Evolutionary conservation across 1,284 basidiomycete species (phyloP), one percentile per base, ranked within the genome.

Genomic region (Irpex sp.): DNA sequence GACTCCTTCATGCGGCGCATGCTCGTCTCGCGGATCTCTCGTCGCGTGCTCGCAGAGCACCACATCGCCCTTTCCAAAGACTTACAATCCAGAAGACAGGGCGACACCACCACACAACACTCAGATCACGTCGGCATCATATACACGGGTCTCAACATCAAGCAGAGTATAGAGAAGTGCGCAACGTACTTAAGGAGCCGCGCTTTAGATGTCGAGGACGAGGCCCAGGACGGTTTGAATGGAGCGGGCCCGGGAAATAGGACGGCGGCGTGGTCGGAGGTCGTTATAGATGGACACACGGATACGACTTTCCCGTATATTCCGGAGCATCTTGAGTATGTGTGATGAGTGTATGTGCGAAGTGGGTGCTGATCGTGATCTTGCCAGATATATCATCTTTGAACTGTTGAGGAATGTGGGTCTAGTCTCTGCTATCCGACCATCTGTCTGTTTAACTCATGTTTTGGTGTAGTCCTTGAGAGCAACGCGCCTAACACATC

Each of bases 1-100:
- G 94, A 97, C 73, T 83, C 90, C 6, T 95, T 96, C 74, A 94
- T 96, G 89, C 85, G 87, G 21, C 85, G 94, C 31, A 97, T 97
- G 95, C 83, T 97, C 7, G 83, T 94, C 54, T 95, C 94, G 2
- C 83, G 95, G 60, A 95, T 97, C 72, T 95, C 94, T 7, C 83
- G 94, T 26, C 85, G 95, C 49, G 94, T 97, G 33, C 81, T 97
- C 35, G 92, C 89, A 1, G 92, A 96, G 71, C 94, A 97, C 70
- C 94, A 97, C 69, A 87, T 96, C 61, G 90, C 93, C 2, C 79
- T 97, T 4, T 90, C 92, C 4, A 83, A 87, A 62, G 83, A 83
- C 46, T 80, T 81, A 31, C 70, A 80, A 64, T 72, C 77, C 21
- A 79, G 78, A 61, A 68, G 63, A 53, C 68, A 70, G 1, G 66